Evolutionary conservation across 768 basidiomycete genomes (phyloP), one percentile per base, ranked within the genome.

Genomic region (Boletus vinaceobasis): DNA sequence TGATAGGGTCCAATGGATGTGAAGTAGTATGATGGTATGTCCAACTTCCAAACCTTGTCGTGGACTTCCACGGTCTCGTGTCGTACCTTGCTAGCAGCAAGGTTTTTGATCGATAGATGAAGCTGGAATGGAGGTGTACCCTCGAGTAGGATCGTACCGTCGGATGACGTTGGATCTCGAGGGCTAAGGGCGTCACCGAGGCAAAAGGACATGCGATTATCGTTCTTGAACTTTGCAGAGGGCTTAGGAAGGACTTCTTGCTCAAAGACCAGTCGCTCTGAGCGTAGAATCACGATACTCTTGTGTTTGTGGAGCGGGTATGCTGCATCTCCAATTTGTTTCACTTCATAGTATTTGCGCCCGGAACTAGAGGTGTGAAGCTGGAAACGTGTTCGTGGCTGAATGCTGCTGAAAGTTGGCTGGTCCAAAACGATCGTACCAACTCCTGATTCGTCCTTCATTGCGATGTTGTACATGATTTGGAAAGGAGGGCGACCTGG

Each of bases 401-500:
- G 90, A 38, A 93, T 90, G 65, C 91, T 92, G 70, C 86, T 91
- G 74, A 93, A 87, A 1, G 82, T 85, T 2, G 87, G 86, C 59
- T 90, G 88, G 53, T 86, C 88, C 31, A 89, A 73, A 44, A 92
- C 77, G 57, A 77, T 82, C 2, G 84, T 88, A 7, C 83, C 86
- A 9, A 86, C 85, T 5, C 90, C 88, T 17, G 75, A 74, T 9
- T 86, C 87, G 50, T 75, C 79, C 48, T 85, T 79, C 66, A 82
- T 80, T 1, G 87, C 90, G 50, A 93, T 83, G 60, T 91, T 89
- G 71, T 95, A 97, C 80, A 83, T 87, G 58, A 96, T 85, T 67
- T 96, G 87, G 81, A 95, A 98, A 0, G 94, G 94, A n/a, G 92
- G 86, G 21, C 86, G 84, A 48, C 94, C 94, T 90, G 62, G 32